Evolutionary conservation across 495 filamentous ascomycete genomes (phyloP).

Genomic region (Hypoxylon intermedium): DNA sequence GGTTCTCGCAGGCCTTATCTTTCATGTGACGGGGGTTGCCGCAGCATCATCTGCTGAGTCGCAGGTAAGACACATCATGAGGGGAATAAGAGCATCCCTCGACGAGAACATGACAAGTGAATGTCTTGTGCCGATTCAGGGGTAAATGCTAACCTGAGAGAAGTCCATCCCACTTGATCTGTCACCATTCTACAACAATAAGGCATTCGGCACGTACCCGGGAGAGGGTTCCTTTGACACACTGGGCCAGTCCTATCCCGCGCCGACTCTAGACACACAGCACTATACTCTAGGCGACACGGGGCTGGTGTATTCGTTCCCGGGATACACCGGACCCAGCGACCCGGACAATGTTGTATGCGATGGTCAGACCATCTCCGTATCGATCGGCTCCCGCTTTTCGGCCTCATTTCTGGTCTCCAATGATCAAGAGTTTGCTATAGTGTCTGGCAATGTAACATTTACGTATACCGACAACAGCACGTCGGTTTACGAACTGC

Average conservation of each 20-base stretch:
- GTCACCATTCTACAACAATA: conserved; percentile 51
- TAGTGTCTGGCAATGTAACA: conserved; percentile 53
- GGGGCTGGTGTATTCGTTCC: conserved; percentile 55
- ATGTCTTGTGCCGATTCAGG: neutral
- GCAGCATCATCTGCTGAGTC: neutral
- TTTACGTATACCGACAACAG: conserved; percentile 56
- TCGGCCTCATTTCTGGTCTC: conserved; percentile 58
- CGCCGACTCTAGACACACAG: conserved; percentile 46
- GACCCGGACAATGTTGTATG: conserved; percentile 55
- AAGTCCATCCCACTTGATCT: conserved; percentile 46
- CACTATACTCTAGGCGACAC: conserved; percentile 49
- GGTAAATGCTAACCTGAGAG: neutral
- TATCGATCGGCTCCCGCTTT: conserved; percentile 49
- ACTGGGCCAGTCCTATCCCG: conserved; percentile 54
- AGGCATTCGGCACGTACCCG: conserved; percentile 52
- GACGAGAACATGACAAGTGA: neutral
- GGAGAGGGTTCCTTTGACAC: conserved; percentile 54
- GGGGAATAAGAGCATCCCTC: neutral
- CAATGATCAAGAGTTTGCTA: conserved; percentile 49
- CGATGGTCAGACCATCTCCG: conserved; percentile 50
- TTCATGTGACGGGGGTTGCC: conserved; percentile 1
- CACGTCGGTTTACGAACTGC: conserved; percentile 49
- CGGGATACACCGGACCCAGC: conserved; percentile 51
- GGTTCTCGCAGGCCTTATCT: conserved; percentile 12
- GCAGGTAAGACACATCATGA: conserved; percentile 16